A percentile compares a stretch with the other conserved stretches of the same genome.
Evolutionary conservation across 306 rosid species (phyloP).

Genomic region (Cucurbita ficifolia): DNA sequence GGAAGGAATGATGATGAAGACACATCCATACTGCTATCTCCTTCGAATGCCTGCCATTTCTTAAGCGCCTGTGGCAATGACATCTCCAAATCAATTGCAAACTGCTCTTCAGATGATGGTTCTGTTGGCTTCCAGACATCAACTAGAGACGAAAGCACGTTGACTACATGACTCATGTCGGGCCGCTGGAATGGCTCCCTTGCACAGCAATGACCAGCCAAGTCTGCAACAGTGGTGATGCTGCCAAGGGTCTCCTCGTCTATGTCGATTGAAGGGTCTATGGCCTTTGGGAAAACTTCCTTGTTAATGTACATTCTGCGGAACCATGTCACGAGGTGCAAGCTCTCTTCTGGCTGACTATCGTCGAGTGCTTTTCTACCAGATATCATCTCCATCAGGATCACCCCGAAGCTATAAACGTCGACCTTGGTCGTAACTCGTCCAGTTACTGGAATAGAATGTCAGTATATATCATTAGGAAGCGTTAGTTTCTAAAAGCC

Average conservation of each 20-base stretch:
- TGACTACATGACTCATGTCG: constrained; percentile 71
- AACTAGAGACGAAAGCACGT: constrained; percentile 57
- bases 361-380: constrained; percentile 77
- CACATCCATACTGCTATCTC: constrained; percentile 11
- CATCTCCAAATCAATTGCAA: constrained; percentile 48
- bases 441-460: constrained; percentile 51
- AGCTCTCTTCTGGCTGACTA: constrained; percentile 51
- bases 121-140: constrained; percentile 72
- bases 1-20: constrained; percentile 12
- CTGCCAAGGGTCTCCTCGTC: constrained; percentile 41
- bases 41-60: constrained; percentile 60
- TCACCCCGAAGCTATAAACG: constrained; percentile 86
- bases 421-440: constrained; percentile 72
- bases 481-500: not conserved
- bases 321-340: constrained; percentile 78
- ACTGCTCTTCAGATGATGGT: constrained; percentile 20
- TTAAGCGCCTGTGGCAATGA: constrained; percentile 42
- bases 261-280: constrained; percentile 43
- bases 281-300: constrained; percentile 24
- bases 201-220: constrained; percentile 71
- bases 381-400: constrained; percentile 72
- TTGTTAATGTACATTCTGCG: constrained; percentile 36
- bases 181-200: constrained; percentile 80
- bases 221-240: constrained; percentile 40
- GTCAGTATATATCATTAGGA: not conserved